Conservation (phyloP, 2,329 filamentous ascomycete species). For the Alternaria postmessia region DNA sequence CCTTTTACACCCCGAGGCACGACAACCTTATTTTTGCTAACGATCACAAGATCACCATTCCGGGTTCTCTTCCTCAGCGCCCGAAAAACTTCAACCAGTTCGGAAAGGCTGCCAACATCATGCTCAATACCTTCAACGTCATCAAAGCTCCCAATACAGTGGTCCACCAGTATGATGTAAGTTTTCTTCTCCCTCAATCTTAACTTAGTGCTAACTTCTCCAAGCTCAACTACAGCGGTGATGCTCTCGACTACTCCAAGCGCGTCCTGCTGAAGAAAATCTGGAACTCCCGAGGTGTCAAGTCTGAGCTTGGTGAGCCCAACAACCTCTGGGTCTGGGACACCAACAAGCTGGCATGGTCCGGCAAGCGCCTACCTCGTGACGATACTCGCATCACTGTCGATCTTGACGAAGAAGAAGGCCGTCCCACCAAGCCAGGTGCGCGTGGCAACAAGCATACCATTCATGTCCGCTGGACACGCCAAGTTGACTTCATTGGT, state of each 20-base stretch:
- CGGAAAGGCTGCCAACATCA: slow-evolving; percentile 52
- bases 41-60: slow-evolving; percentile 32
- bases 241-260: slow-evolving; percentile 64
- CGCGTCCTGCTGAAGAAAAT: slow-evolving; percentile 75
- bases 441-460: slow-evolving; percentile 61
- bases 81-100: slow-evolving; percentile 49
- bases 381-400: slow-evolving; percentile 60
- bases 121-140: slow-evolving; percentile 80
- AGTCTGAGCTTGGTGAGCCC: slow-evolving; percentile 59
- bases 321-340: slow-evolving; percentile 75
- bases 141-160: slow-evolving; percentile 64
- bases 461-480: slow-evolving; percentile 70
- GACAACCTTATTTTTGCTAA: slow-evolving; percentile 35
- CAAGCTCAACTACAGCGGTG: slow-evolving; percentile 70
- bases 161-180: slow-evolving; percentile 86
- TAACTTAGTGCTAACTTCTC: slow-evolving; percentile 16
- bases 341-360: slow-evolving; percentile 86
- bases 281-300: slow-evolving; percentile 72
- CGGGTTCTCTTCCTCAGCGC: slow-evolving; percentile 42
- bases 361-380: slow-evolving; percentile 33
- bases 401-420: slow-evolving; percentile 75
- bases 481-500: slow-evolving; percentile 71
- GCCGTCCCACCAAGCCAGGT: slow-evolving; percentile 20
- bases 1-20: slow-evolving; percentile 26
- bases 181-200: slow-evolving; percentile 45